Conservation (phyloP, 1,139 yeast genomes). For the Pichia kudriavzevii region DNA sequence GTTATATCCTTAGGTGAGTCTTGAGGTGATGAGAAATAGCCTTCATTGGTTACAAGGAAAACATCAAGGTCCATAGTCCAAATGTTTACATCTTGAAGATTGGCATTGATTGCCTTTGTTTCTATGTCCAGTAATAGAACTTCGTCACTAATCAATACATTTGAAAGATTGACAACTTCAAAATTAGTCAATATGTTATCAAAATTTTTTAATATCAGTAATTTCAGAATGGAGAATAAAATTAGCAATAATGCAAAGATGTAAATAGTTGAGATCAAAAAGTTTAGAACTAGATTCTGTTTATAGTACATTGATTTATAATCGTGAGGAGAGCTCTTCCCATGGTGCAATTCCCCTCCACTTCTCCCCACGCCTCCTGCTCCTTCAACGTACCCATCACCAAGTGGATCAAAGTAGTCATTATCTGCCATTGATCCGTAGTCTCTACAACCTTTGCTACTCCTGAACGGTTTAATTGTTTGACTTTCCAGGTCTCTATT, state of each 20-base stretch:
- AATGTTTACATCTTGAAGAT: slow-evolving; percentile 63
- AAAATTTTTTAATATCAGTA: slow-evolving; percentile 22
- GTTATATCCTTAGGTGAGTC: slow-evolving; percentile 32
- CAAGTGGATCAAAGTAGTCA: slow-evolving; percentile 4
- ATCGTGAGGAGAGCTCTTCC: slow-evolving; percentile 27
- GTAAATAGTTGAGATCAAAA: slow-evolving; percentile 16
- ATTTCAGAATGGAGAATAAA: slow-evolving; percentile 14
- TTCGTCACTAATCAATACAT: slow-evolving; percentile 72
- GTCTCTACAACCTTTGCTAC: background rate
- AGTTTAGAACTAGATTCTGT: slow-evolving; percentile 20
- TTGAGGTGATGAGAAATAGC: slow-evolving; percentile 2
- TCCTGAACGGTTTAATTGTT: background rate
- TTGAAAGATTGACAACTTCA: slow-evolving; percentile 51
- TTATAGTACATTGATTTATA: slow-evolving; percentile 24
- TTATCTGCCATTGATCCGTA: slow-evolving; percentile 8
- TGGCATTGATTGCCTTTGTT: slow-evolving; percentile 74
- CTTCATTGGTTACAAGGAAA: slow-evolving; percentile 40
- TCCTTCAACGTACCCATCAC: slow-evolving; percentile 15
- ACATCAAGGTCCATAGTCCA: slow-evolving; percentile 70
- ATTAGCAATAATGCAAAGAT: slow-evolving; percentile 13
- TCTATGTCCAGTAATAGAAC: slow-evolving; percentile 73
- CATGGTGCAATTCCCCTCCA: slow-evolving; percentile 8
- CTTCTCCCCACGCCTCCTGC: background rate
- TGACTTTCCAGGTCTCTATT: background rate
- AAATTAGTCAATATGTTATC: slow-evolving; percentile 45